These are phyloP conservation scores for Termitomyces sp. DNA, from an alignment of 768 basidiomycete genomes.

Conservation along the genomic window DNA sequence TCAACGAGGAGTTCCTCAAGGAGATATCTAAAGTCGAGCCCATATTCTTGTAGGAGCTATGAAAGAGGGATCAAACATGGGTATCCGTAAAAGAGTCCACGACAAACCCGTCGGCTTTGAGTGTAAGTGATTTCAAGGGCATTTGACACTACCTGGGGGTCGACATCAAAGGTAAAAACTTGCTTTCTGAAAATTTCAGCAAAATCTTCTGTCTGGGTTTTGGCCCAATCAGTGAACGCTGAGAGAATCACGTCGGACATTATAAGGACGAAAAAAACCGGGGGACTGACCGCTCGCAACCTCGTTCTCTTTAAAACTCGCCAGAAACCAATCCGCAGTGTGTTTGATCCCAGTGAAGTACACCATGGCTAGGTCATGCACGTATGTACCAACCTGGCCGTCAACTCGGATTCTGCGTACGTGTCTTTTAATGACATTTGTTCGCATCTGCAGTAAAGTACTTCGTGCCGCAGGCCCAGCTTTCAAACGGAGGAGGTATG, in stretches of 20 bases:
- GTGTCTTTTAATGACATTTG: slow-evolving; percentile 65
- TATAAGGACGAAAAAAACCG: background rate
- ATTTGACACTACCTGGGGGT: slow-evolving; percentile 66
- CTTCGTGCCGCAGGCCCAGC: slow-evolving; percentile 74
- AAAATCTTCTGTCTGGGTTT: slow-evolving; percentile 75
- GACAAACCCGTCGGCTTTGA: slow-evolving; percentile 77
- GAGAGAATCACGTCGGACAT: background rate
- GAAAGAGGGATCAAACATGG: background rate
- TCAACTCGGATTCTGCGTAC: slow-evolving; percentile 89
- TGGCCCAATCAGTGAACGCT: slow-evolving; percentile 97
- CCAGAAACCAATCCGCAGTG: slow-evolving; percentile 96
- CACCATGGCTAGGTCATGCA: slow-evolving; percentile 83
- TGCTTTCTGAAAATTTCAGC: slow-evolving; percentile 85
- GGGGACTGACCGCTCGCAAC: slow-evolving; percentile 79
- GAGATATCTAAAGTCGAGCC: slow-evolving; percentile 91
- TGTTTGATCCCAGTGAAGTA: slow-evolving; percentile 95
- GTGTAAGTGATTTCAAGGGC: slow-evolving; percentile 68
- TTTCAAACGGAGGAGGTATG: slow-evolving; percentile 68
- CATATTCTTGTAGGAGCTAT: slow-evolving; percentile 86
- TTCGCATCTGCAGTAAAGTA: slow-evolving; percentile 77
- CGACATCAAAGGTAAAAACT: slow-evolving; percentile 81
- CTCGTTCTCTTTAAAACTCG: slow-evolving; percentile 93
- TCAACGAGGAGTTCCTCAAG: slow-evolving; percentile 63
- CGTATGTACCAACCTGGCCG: slow-evolving; percentile 79
- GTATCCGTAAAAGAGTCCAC: background rate